A percentile compares a stretch with the other conserved stretches of the same genome.
phyloP scores from a whole-genome alignment of 208 protist species.

The Crithidia acanthocephali region DNA sequence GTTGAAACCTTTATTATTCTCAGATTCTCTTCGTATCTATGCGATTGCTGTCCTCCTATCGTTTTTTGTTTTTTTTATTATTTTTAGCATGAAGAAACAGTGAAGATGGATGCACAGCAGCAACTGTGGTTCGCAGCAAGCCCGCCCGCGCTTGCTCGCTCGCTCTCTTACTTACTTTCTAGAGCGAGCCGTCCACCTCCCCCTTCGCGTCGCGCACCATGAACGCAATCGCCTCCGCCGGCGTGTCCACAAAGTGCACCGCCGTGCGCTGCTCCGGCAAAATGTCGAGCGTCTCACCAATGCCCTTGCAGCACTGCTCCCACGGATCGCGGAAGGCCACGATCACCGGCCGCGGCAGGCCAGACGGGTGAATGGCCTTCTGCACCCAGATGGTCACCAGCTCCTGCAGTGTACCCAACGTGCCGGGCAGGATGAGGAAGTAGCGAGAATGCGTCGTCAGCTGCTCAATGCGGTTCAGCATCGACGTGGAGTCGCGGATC shows the following conservation, averaged over 20 bases:
- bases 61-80: background rate
- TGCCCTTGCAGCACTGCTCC: slow-evolving; percentile 52
- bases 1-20: too few species aligned
- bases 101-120: too few species aligned
- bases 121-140: too few species aligned
- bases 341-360: slow-evolving; percentile 46
- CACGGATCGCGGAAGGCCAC: slow-evolving; percentile 74
- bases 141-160: too few species aligned
- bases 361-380: slow-evolving; percentile 39
- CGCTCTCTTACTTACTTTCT: too few species aligned
- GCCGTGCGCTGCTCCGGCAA: slow-evolving; percentile 31
- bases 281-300: slow-evolving; percentile 44
- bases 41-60: background rate
- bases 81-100: background rate
- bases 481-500: slow-evolving; percentile 40
- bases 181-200: slow-evolving; percentile 9
- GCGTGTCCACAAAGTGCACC: slow-evolving; percentile 66
- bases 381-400: slow-evolving; percentile 67
- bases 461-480: slow-evolving; percentile 69
- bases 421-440: slow-evolving; percentile 70
- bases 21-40: too few species aligned
- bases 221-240: slow-evolving; percentile 55
- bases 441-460: slow-evolving; percentile 64
- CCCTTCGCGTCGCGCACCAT: slow-evolving; percentile 45
- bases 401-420: slow-evolving; percentile 72